phyloP scores from a whole-genome alignment of 1,139 yeast species.

The Meyerozyma elateridarum region DNA sequence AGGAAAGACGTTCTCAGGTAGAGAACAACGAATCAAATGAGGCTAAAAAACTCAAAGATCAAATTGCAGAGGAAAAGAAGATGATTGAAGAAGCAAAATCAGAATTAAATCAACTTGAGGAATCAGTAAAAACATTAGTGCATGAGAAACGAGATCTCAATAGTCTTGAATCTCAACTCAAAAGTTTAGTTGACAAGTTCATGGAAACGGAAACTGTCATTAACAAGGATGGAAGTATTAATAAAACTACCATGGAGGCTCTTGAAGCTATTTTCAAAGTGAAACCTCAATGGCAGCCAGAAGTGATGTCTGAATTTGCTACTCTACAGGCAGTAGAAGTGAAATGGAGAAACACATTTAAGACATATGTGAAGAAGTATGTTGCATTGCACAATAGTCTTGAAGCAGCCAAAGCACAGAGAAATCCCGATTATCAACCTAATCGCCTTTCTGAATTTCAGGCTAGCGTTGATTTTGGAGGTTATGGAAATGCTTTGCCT shows the following conservation, averaged over 20 bases:
- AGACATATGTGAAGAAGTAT: constrained; percentile 29
- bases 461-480: constrained; percentile 43
- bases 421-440: constrained; percentile 30
- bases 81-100: constrained; percentile 14
- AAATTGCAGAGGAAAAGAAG: constrained; percentile 12
- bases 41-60: constrained; percentile 14
- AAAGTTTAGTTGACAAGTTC: constrained; percentile 27
- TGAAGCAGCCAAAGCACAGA: constrained; percentile 26
- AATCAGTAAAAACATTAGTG: constrained; percentile 18
- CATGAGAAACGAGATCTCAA: constrained; percentile 25
- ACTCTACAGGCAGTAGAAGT: constrained; percentile 26
- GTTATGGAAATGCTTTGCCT: constrained; percentile 32
- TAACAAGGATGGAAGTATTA: constrained; percentile 30
- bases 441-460: constrained; percentile 31
- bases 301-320: constrained; percentile 28
- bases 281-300: constrained; percentile 34
- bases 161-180: constrained; percentile 17
- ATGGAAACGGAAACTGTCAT: constrained; percentile 18
- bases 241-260: constrained; percentile 24
- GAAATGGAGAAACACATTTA: constrained; percentile 32
- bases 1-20: constrained; percentile 21
- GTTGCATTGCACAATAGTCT: constrained; percentile 26
- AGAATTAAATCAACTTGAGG: constrained; percentile 25
- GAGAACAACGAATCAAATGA: constrained; percentile 21
- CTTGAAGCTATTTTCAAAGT: constrained; percentile 22